phyloP scores from a whole-genome alignment of 2,329 filamentous ascomycete species.

The Ceratocystiopsis minuta region DNA sequence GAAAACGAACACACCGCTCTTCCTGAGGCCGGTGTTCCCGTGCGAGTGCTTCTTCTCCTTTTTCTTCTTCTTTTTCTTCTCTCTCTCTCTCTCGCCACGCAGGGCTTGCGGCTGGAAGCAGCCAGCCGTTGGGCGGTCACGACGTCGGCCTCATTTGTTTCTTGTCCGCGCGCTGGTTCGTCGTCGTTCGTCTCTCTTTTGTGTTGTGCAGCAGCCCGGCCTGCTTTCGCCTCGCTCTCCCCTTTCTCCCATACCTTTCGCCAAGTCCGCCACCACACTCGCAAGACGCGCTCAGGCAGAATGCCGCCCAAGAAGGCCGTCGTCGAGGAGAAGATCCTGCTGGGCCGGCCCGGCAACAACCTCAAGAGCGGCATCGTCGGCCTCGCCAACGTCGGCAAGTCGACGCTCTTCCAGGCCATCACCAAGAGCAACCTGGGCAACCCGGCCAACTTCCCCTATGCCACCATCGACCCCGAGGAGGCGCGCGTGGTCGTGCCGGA shows the following conservation, averaged over 20 bases:
- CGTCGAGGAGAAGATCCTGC: slow-evolving; percentile 86
- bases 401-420: slow-evolving; percentile 97
- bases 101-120: slow-evolving; percentile 6
- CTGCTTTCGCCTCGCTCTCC: background rate
- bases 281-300: slow-evolving; percentile 39
- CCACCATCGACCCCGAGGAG: slow-evolving; percentile 97
- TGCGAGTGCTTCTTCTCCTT: background rate
- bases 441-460: slow-evolving; percentile 98
- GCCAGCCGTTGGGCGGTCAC: slow-evolving; percentile 11
- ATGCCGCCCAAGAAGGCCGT: slow-evolving; percentile 94
- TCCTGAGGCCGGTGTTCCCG: no score
- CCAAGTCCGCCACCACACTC: slow-evolving; percentile 13
- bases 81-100: slow-evolving; percentile 3
- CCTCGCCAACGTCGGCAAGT: slow-evolving; percentile 98
- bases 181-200: slow-evolving; percentile 32
- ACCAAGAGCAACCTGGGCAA: slow-evolving; percentile 96
- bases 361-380: slow-evolving; percentile 99
- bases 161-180: slow-evolving; percentile 9
- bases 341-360: slow-evolving; percentile 93
- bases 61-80: background rate
- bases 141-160: slow-evolving; percentile 23
- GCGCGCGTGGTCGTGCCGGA: slow-evolving; percentile 94
- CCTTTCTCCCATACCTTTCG: background rate
- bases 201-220: slow-evolving; percentile 11
- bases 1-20: no score